Evolutionary conservation across 345 rosid species (phyloP).

Genomic region (Dipteronia dyeriana): DNA sequence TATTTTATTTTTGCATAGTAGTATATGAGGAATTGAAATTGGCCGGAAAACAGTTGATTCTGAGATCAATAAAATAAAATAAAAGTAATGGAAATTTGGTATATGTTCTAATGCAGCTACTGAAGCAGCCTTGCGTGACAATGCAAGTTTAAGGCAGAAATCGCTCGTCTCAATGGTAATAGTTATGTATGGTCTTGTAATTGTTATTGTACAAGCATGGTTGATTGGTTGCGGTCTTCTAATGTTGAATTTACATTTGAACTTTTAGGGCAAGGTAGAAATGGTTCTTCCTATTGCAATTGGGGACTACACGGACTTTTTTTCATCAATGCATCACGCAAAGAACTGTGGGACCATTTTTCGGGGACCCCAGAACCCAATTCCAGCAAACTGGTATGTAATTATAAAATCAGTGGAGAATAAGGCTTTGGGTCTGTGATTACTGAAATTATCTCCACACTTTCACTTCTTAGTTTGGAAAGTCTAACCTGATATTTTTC

Average conservation of each 20-base stretch:
- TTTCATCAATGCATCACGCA: constrained; percentile 89
- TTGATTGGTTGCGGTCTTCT: constrained; percentile 2
- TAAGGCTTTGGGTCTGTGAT: constrained; percentile 8
- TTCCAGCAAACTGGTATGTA: constrained; percentile 71
- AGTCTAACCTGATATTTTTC: constrained; percentile 14
- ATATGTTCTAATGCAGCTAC: constrained; percentile 53
- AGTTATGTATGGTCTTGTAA: background rate
- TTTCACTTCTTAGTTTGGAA: constrained; percentile 10
- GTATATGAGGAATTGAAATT: background rate
- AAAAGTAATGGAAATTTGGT: constrained; percentile 1
- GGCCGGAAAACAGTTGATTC: background rate
- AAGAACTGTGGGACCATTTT: constrained; percentile 90
- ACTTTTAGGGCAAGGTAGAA: constrained; percentile 66
- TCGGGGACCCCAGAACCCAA: constrained; percentile 81
- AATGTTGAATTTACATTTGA: constrained; percentile 15
- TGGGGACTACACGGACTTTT: constrained; percentile 97
- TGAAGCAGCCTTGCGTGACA: constrained; percentile 72
- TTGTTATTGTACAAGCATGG: background rate
- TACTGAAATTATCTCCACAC: background rate
- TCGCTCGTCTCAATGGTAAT: constrained; percentile 72
- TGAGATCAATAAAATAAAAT: background rate
- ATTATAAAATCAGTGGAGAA: constrained; percentile 9
- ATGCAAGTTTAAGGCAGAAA: constrained; percentile 58
- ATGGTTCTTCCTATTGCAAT: constrained; percentile 84
- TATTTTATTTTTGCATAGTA: background rate